Conservation (phyloP, 2,329 filamentous ascomycete genomes). For the Neonectria coccinea region DNA sequence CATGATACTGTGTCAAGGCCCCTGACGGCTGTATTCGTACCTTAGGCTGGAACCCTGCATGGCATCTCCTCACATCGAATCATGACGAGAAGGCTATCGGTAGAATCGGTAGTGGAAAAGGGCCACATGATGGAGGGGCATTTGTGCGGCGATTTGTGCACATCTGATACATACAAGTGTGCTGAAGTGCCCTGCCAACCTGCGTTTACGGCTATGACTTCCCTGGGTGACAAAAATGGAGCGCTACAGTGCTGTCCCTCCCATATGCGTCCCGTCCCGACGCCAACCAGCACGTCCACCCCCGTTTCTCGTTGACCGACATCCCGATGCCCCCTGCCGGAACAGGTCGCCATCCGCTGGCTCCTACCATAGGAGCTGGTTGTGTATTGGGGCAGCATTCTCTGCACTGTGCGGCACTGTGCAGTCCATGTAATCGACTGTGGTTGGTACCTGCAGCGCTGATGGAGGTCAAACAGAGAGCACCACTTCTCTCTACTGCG, state of each 20-base stretch:
- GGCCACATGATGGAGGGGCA: conserved; percentile 1
- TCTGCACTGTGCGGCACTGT: background rate
- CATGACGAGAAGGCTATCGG: conserved; percentile 1
- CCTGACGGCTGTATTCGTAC: background rate
- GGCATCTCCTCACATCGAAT: conserved; percentile 18
- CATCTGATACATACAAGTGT: background rate
- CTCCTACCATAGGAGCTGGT: background rate
- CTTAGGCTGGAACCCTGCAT: conserved; percentile 14
- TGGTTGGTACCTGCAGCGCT: conserved; percentile 26
- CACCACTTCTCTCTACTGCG: background rate
- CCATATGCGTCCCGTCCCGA: conserved; percentile 23
- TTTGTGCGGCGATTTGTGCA: conserved; percentile 4
- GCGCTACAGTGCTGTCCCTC: background rate
- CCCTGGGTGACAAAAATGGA: background rate
- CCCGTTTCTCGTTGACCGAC: background rate
- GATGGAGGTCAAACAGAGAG: conserved; percentile 5
- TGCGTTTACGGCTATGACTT: background rate
- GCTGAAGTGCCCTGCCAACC: background rate
- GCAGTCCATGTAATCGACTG: conserved; percentile 1
- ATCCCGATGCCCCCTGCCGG: background rate
- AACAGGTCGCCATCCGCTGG: background rate
- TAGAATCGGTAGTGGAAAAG: background rate
- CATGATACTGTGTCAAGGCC: background rate
- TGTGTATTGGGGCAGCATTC: background rate
- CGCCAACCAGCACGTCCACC: background rate